Evolutionary conservation across 129 eudicot genomes (phyloP).

Genomic region (sunflower (Helianthus annuus)): DNA sequence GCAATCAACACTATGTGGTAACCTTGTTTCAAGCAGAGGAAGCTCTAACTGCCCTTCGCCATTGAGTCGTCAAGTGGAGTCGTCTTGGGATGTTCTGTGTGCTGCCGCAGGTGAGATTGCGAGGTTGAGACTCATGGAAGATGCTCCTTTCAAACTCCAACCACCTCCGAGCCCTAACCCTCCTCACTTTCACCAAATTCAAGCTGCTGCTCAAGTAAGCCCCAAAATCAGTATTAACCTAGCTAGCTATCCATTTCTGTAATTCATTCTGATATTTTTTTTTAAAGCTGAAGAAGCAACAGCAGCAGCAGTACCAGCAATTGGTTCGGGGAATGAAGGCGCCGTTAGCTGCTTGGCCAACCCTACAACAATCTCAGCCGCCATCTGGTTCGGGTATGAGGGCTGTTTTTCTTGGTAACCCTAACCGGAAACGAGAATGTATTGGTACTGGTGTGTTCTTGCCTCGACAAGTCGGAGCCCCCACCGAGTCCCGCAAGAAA

Average conservation of each 20-base stretch:
- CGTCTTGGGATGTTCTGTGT: constrained; percentile 48
- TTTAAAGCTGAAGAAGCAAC: constrained; percentile 38
- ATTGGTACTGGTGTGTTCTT: constrained; percentile 89
- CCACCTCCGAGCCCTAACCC: constrained; percentile 31
- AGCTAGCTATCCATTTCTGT: too few species aligned
- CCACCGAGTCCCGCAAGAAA: constrained; percentile 60
- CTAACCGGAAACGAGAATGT: constrained; percentile 53
- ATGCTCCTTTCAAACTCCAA: constrained; percentile 4
- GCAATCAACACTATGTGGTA: constrained; percentile 64
- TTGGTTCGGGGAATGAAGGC: constrained; percentile 17
- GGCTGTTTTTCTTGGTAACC: constrained; percentile 65
- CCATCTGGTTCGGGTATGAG: constrained; percentile 58
- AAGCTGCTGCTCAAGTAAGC: constrained; percentile 55
- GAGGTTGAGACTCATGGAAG: constrained; percentile 49
- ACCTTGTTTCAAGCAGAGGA: constrained; percentile 47
- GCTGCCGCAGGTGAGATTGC: constrained; percentile 79
- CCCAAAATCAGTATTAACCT: too few species aligned
- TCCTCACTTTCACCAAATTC: constrained; percentile 43
- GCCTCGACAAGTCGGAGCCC: constrained; percentile 65
- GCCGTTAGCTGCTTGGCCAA: constrained; percentile 61
- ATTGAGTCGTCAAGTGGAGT: constrained; percentile 15
- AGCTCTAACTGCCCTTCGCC: constrained; percentile 48
- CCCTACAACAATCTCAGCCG: constrained; percentile 56
- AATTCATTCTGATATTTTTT: background rate
- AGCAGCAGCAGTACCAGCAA: constrained; percentile 33